A percentile compares a stretch with the other conserved stretches of the same genome.
Evolutionary conservation across 2,329 filamentous ascomycete species (phyloP).

Genomic region (Microcyclospora tardicrescens): DNA sequence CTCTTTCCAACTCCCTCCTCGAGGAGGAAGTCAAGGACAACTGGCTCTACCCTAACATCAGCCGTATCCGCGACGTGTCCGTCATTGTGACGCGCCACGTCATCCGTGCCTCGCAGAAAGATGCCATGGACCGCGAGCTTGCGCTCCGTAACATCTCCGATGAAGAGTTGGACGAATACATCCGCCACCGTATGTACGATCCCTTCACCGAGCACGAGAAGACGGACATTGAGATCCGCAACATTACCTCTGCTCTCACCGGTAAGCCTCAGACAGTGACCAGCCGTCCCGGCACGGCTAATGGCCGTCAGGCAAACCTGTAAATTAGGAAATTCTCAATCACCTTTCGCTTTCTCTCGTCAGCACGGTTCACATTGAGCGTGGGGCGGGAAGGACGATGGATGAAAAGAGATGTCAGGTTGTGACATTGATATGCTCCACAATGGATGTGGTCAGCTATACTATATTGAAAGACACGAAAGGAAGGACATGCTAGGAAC

Average conservation of each 20-base stretch:
- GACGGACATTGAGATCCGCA: slow-evolving; percentile 25
- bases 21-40: slow-evolving; percentile 69
- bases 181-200: slow-evolving; percentile 38
- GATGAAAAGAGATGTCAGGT: too few relatives aligned
- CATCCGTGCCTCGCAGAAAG: slow-evolving; percentile 78
- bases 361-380: too few relatives aligned
- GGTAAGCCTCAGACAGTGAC: neutral
- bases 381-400: too few relatives aligned
- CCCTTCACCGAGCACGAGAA: slow-evolving; percentile 34
- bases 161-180: slow-evolving; percentile 57
- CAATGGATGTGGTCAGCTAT: too few relatives aligned
- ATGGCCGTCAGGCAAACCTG: too few relatives aligned
- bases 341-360: too few relatives aligned
- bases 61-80: slow-evolving; percentile 82
- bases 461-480: too few relatives aligned
- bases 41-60: slow-evolving; percentile 77
- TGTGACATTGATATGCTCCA: too few relatives aligned
- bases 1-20: slow-evolving; percentile 65
- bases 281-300: too few relatives aligned
- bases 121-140: slow-evolving; percentile 45
- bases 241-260: slow-evolving; percentile 3
- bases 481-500: too few relatives aligned
- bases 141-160: slow-evolving; percentile 55
- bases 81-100: slow-evolving; percentile 78
- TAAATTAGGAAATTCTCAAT: too few relatives aligned